Percentiles rank a stretch among this genome's conserved stretches.
phyloP scores from a whole-genome alignment of 768 basidiomycete genomes.

The Strobilomyces echinocephalus region DNA sequence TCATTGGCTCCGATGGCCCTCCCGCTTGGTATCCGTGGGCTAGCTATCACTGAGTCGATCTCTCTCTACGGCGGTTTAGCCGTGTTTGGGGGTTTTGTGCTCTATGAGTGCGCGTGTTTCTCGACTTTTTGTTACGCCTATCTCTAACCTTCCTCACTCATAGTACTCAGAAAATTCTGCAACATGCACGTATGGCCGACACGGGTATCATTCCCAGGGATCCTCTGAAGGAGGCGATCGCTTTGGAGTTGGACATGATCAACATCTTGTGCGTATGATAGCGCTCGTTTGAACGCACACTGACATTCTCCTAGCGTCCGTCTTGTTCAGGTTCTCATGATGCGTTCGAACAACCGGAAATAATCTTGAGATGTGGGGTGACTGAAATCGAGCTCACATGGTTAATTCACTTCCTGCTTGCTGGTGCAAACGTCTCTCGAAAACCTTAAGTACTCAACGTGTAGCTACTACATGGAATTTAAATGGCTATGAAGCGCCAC shows the following conservation, averaged over 20 bases:
- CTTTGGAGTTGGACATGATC: conserved; percentile 81
- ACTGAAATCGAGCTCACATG: not conserved
- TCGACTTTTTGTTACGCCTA: not conserved
- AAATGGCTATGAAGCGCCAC: conserved; percentile 19
- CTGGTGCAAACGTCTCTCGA: not conserved
- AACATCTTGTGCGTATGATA: conserved; percentile 69
- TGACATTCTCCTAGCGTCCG: conserved; percentile 51
- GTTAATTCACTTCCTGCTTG: conserved; percentile 11
- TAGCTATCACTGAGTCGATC: conserved; percentile 72
- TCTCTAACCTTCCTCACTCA: conserved; percentile 1
- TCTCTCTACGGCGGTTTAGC: conserved; percentile 86
- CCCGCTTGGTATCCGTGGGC: conserved; percentile 73
- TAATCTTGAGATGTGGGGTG: conserved; percentile 12
- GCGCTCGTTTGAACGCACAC: not conserved
- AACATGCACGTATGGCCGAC: conserved; percentile 71
- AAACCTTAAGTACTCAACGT: conserved; percentile 11
- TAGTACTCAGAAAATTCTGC: conserved; percentile 78
- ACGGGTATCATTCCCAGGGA: conserved; percentile 62
- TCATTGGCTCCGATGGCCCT: conserved; percentile 87
- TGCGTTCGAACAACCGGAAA: conserved; percentile 54
- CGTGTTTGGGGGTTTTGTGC: conserved; percentile 81
- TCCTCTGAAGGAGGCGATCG: conserved; percentile 72
- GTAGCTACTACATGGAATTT: conserved; percentile 37
- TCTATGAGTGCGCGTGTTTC: conserved; percentile 68
- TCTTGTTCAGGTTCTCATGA: conserved; percentile 72